Evolutionary conservation across 1,284 basidiomycete species (phyloP), one percentile per base, ranked within the genome.

Genomic region (Pascua sp.): DNA sequence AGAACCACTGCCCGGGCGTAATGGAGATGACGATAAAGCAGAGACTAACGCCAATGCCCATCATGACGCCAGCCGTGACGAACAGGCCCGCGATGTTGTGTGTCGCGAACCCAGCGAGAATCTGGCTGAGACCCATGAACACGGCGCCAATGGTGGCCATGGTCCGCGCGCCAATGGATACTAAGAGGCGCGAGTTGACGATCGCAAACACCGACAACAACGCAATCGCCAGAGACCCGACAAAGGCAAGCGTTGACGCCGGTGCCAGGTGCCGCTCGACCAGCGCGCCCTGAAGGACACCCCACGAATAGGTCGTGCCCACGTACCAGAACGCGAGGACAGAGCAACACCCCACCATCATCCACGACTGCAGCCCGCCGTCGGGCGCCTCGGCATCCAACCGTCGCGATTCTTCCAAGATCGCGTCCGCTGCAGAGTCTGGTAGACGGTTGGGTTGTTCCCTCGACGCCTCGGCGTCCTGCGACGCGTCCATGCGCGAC

Each of bases 221-320:
- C 3, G 69, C 59, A 2, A 68, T 52, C 7, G 70, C 63, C n/a
- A 73, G 53, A 4, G 67, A 68, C 8, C 70, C 69, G 42, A 76
- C 61, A 59, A 73, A 77, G 12, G 72, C 69, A 8, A 77, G 65
- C 7, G 71, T 74, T 0, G 66, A 59, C 13, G 71, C 56, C 1
- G 71, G 64, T 1, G 72, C 67, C 17, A 73, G 67, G 11, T 67
- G 59, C 5, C 59, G 62, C 4, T 62, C 55, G 12, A 72, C 67
- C 11, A 77, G 66, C 5, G 56, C 53, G 36, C 67, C 60, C 49
- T 74, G 71, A 4, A 77, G 59, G 38, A 77, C 63, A 9, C 75
- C 73, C 55, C 67, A 75, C n/a, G 61, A 65, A 55, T 77, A 74
- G 15, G 67, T 66, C 12, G 65, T 57, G 12, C 73, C 74, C 41